A percentile compares a stretch with the other conserved stretches of the same genome.
phyloP scores from a whole-genome alignment of 306 rosid genomes.

The Gleditsia sinensis region DNA sequence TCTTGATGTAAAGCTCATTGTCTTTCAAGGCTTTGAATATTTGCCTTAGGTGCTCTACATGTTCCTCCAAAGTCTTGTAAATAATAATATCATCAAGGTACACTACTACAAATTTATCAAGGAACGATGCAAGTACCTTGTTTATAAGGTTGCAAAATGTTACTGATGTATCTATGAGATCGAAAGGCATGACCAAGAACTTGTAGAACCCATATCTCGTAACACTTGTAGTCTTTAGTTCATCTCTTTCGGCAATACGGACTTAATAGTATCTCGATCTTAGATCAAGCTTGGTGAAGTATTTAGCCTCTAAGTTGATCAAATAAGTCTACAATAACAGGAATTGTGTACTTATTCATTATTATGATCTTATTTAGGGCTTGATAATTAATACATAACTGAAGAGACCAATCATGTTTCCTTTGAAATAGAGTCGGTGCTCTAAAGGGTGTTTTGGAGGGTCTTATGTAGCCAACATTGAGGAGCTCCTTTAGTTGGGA shows the following conservation, averaged over 20 bases:
- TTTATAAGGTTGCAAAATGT: too few relatives aligned
- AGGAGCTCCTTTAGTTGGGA: not conserved
- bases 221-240: not conserved
- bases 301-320: too few relatives aligned
- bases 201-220: too few relatives aligned
- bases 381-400: not conserved
- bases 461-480: too few relatives aligned
- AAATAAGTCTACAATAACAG: not conserved
- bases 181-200: too few relatives aligned
- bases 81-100: too few relatives aligned
- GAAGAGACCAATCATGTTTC: not conserved
- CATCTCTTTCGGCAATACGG: not conserved
- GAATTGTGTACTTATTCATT: not conserved
- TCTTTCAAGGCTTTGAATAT: not conserved
- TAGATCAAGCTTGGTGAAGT: too few relatives aligned
- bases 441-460: not conserved
- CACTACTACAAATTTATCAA: too few relatives aligned
- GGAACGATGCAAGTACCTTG: too few relatives aligned
- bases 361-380: too few relatives aligned
- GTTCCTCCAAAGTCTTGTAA: not conserved
- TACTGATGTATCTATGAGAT: too few relatives aligned
- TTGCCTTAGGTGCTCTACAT: not conserved
- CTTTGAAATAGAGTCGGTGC: not conserved
- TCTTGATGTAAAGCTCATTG: not conserved
- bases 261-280: too few relatives aligned